A percentile compares a stretch with the other conserved stretches of the same genome.
phyloP scores from a whole-genome alignment of 2,329 filamentous ascomycete species.

The Botryotinia narcissicola region DNA sequence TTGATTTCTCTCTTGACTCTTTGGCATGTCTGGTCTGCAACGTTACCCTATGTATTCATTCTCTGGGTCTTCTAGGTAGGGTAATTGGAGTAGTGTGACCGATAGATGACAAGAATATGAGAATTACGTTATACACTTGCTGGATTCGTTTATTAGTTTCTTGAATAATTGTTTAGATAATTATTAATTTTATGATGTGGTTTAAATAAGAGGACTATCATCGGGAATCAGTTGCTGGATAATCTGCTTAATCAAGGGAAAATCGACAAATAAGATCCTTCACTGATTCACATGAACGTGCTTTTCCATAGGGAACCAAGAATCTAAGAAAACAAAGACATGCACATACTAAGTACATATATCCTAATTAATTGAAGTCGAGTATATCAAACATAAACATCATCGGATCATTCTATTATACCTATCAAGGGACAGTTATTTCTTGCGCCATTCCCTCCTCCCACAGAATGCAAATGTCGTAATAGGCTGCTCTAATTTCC shows the following conservation, averaged over 20 bases:
- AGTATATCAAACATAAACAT: background rate
- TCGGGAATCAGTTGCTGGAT: background rate
- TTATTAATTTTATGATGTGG: background rate
- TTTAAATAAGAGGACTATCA: background rate
- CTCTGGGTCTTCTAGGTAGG: background rate
- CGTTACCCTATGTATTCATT: background rate
- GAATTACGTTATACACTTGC: background rate
- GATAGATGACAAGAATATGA: background rate
- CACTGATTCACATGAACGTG: background rate
- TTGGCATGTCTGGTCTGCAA: background rate
- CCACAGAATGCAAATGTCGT: background rate
- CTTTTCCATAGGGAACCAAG: background rate
- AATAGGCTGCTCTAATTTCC: background rate
- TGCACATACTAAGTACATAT: background rate
- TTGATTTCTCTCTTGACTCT: background rate
- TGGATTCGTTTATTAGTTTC: background rate
- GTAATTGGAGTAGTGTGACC: background rate
- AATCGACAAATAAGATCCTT: background rate
- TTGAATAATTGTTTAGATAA: background rate
- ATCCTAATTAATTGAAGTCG: background rate
- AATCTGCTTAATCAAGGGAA: background rate
- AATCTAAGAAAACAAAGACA: background rate
- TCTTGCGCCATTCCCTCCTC: background rate
- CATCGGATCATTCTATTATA: background rate
- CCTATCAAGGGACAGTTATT: background rate